phyloP scores from a whole-genome alignment of 441 rosid species.

The Erodium moschatum region DNA sequence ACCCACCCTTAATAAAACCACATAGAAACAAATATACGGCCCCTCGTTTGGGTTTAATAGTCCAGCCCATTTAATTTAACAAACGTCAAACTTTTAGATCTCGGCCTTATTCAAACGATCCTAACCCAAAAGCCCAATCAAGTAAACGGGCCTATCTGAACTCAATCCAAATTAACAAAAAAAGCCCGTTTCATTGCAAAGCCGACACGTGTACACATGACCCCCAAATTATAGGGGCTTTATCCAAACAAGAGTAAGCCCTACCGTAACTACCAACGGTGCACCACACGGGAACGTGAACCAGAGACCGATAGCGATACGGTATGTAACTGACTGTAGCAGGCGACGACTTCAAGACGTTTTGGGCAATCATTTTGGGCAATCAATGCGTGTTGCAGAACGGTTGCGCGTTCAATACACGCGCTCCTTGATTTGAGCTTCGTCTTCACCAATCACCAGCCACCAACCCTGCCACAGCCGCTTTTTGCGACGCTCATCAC shows the following conservation, averaged over 20 bases:
- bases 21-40: too few species aligned
- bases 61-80: neutral
- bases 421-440: neutral
- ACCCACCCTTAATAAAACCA: too few species aligned
- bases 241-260: too few species aligned
- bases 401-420: constrained; percentile 3
- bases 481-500: neutral
- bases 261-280: neutral
- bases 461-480: neutral
- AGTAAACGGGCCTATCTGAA: neutral
- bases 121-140: neutral
- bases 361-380: neutral
- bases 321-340: neutral
- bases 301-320: neutral
- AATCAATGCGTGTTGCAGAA: neutral
- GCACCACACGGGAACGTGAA: neutral
- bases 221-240: too few species aligned
- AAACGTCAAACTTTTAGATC: too few species aligned
- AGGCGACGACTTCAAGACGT: too few species aligned
- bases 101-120: too few species aligned
- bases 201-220: too few species aligned
- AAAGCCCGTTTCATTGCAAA: neutral
- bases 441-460: neutral
- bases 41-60: neutral
- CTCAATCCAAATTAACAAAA: too few species aligned